Base-by-base conservation (phyloP, 148 eudicot species). In the Rhododendron griersonianum region DNA sequence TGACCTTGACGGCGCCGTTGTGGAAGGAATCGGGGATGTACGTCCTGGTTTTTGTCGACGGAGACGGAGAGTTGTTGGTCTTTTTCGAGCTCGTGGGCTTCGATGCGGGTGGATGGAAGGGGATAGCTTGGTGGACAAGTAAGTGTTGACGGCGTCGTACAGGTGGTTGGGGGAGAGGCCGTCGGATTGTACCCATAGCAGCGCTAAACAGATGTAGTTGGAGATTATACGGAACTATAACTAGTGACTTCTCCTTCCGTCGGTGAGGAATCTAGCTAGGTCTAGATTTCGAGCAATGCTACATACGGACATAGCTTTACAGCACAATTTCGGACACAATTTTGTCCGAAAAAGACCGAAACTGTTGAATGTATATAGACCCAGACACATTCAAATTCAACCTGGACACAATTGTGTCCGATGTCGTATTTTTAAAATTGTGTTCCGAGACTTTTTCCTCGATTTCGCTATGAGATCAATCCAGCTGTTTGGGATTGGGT, bases 121-220 rank as follows among this genome's bases (percentile, higher is more conserved):
- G 0, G 92, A 86, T 10, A 91, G 16, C 84, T 91, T 90, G 45
- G 89, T 61, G 83, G 90, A 92, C 53, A 93, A 63, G 89, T 92
- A 93, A 21, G 84, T 19, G 19, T 86, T 88, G 37, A 94, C 91
- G 1, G 96, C 87, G 0, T 90, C 86, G 82, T 92, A 92, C 81
- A 93, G 80, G 33, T 91, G 90, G 65, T 95, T 93, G 2, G 91
- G 89, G 1, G 90, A 81, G 50, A 93, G 84, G 55, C 93, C 95
- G 16, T 91, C 85, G 78, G 77, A 90, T 19, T 35, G 39, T 37
- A 3, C 39, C 39, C 39, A 37, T 37, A 37, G 39, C 39, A 37
- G 39, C 39, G 5, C 39, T 37, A 5, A 37, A 35, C 37, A 35
- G 37, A 78, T 39, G 78, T 91, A 86, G 53, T 50, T 11, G 53